Percentiles rank a stretch among this genome's conserved stretches.
These are phyloP conservation scores for Cerioporus squamosus DNA, from an alignment of 1,284 basidiomycete genomes.

Conservation along the genomic window DNA sequence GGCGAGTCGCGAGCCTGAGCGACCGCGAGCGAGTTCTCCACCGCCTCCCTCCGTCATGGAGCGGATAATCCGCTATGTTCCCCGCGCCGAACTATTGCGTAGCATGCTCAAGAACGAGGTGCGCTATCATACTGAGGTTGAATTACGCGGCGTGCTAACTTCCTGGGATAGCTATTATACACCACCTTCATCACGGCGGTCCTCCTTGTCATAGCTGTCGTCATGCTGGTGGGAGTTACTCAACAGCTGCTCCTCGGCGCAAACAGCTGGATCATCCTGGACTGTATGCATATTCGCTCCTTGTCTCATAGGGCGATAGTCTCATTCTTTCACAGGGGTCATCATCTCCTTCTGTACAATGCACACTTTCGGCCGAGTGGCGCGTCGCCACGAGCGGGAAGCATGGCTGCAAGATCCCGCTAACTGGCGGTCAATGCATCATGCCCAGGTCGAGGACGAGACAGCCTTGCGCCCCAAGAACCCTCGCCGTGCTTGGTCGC, in stretches of 20 bases:
- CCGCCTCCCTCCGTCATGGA: conserved; percentile 46
- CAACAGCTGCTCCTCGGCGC: conserved; percentile 48
- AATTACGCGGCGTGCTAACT: not conserved
- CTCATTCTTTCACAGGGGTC: conserved; percentile 46
- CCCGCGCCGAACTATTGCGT: conserved; percentile 57
- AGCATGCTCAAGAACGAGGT: conserved; percentile 62
- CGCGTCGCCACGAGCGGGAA: conserved; percentile 66
- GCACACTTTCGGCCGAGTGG: conserved; percentile 65
- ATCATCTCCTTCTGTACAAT: conserved; percentile 61
- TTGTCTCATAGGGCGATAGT: not conserved
- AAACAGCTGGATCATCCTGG: conserved; percentile 56
- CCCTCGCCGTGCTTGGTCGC: conserved; percentile 29
- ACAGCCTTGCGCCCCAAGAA: conserved; percentile 24
- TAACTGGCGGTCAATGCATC: conserved; percentile 42
- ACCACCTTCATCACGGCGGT: conserved; percentile 58
- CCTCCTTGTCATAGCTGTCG: conserved; percentile 52
- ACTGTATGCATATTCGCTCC: conserved; percentile 48
- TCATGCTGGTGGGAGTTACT: conserved; percentile 56
- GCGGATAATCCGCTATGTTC: conserved; percentile 52
- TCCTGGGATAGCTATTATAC: conserved; percentile 53
- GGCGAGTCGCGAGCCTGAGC: conserved; percentile 12
- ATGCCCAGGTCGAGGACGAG: conserved; percentile 30
- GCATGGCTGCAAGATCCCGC: conserved; percentile 54
- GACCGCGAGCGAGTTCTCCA: conserved; percentile 15
- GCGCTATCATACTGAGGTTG: conserved; percentile 12